Percentiles rank a stretch among this genome's conserved stretches.
These are phyloP conservation scores for Solanum bulbocastanum DNA, from an alignment of 257 asterid genomes.

Conservation along the genomic window DNA sequence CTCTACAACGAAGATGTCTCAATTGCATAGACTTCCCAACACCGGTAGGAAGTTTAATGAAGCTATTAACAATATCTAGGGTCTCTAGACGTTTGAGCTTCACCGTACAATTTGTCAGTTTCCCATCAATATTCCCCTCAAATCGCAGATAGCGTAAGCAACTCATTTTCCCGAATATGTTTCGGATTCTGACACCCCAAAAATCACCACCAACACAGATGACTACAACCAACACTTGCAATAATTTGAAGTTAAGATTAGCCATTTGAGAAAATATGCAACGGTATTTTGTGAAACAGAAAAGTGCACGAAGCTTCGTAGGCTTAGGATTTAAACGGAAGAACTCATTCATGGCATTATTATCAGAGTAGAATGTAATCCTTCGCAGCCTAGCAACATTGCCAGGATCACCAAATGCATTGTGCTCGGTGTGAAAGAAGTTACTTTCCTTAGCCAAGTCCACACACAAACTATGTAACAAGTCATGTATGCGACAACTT, in stretches of 20 bases:
- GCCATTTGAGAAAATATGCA: no score
- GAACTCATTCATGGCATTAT: background rate
- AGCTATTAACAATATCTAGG: no score
- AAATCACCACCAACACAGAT: background rate
- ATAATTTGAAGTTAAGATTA: background rate
- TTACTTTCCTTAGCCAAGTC: background rate
- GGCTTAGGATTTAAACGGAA: no score
- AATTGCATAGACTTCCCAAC: no score
- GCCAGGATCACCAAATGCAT: background rate
- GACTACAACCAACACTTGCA: background rate
- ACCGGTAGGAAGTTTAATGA: fast-evolving
- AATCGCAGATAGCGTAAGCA: background rate
- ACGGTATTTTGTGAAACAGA: background rate
- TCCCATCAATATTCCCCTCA: fast-evolving
- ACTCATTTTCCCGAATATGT: background rate
- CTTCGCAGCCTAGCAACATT: background rate
- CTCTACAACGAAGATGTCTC: fast-evolving
- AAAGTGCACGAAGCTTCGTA: background rate
- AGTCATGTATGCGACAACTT: background rate
- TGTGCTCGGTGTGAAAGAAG: background rate
- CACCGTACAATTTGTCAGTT: no score
- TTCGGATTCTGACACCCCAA: background rate
- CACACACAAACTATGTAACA: background rate
- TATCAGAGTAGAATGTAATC: background rate
- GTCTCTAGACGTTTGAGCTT: no score